Base-by-base conservation (phyloP, 306 rosid species). In the Fagus crenata region DNA sequence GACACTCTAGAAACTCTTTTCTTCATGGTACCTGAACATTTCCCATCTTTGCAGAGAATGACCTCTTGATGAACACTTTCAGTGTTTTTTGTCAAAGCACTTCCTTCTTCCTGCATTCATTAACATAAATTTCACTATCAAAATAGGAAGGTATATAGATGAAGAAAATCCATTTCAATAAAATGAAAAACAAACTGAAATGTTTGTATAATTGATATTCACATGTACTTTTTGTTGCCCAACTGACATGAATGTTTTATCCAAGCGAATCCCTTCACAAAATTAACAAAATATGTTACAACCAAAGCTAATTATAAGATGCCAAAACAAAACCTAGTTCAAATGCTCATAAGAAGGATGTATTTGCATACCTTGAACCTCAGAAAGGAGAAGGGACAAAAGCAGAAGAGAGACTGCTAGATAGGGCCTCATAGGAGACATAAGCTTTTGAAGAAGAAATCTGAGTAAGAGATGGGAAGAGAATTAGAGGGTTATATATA, bases 221-320 rank as follows among this genome's bases (percentile, higher is more conserved):
- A 87, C 93, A 3, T 78, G 83, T 43, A 79, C 81, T 81, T 83
- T 83, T 9, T 77, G 84, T 49, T 78, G 87, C 71, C 43, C 76
- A 60, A 75, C 67, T 68, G 76, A 69, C 59, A 67, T 76, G 59
- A 86, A 74, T 54, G 71, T 86, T 78, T 86, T 89, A 36, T 77
- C 89, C 87, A 85, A 73, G 58, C 97, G 93, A 72, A 92, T 87
- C 67, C 97, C 98, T 91, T 75, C 71, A 84, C 28, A 81, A n/a
- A 82, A 58, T 17, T 5, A 72, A 22, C 8, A 73, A 51, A 72
- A 55, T 39, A 53, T 7, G 31, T 72, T 75, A 80, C 60, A 81
- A 68, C 67, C 55, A 17, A 40, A 37, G 14, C 2, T 32, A 22
- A 22, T 22, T 41, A 49, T 65, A 14, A 15, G 59, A 15, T 17